These are phyloP conservation scores for Solioccasus polychromus DNA, from an alignment of 768 basidiomycete species.

Conservation along the genomic window DNA sequence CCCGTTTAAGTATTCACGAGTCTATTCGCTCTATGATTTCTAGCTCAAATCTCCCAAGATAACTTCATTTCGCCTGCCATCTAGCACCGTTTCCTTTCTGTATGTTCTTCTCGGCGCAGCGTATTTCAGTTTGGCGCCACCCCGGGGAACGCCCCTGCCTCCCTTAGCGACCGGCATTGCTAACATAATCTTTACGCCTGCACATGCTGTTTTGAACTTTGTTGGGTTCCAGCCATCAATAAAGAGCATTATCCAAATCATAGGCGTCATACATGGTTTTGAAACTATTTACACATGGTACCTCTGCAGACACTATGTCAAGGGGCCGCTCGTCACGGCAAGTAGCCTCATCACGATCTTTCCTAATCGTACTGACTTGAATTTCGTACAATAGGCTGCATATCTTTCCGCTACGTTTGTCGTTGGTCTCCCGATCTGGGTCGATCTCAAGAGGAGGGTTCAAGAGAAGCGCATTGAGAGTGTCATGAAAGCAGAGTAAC, in stretches of 20 bases:
- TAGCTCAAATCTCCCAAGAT: slow-evolving; percentile 66
- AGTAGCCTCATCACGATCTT: not conserved
- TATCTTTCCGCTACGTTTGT: slow-evolving; percentile 53
- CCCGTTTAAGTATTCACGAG: not conserved
- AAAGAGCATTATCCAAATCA: slow-evolving; percentile 5
- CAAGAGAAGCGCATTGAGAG: slow-evolving; percentile 73
- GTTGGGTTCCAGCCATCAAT: slow-evolving; percentile 20
- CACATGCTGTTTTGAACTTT: slow-evolving; percentile 6
- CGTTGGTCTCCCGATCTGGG: slow-evolving; percentile 55
- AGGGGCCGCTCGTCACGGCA: slow-evolving; percentile 18
- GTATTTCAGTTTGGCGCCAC: slow-evolving; percentile 20
- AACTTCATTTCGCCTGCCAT: slow-evolving; percentile 50
- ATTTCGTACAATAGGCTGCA: slow-evolving; percentile 35
- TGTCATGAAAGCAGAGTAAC: slow-evolving; percentile 69
- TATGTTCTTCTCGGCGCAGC: slow-evolving; percentile 9
- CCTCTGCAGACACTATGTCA: slow-evolving; percentile 30
- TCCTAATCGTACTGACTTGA: not conserved
- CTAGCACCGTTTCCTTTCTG: slow-evolving; percentile 27
- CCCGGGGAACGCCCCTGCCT: slow-evolving; percentile 16
- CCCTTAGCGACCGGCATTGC: slow-evolving; percentile 12
- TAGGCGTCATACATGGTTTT: slow-evolving; percentile 12
- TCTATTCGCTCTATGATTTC: not conserved
- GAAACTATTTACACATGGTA: slow-evolving; percentile 30
- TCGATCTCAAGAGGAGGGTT: slow-evolving; percentile 53
- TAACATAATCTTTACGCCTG: slow-evolving; percentile 21